phyloP scores from a whole-genome alignment of 352 stramenopile species.

The Bremia lactucae region DNA sequence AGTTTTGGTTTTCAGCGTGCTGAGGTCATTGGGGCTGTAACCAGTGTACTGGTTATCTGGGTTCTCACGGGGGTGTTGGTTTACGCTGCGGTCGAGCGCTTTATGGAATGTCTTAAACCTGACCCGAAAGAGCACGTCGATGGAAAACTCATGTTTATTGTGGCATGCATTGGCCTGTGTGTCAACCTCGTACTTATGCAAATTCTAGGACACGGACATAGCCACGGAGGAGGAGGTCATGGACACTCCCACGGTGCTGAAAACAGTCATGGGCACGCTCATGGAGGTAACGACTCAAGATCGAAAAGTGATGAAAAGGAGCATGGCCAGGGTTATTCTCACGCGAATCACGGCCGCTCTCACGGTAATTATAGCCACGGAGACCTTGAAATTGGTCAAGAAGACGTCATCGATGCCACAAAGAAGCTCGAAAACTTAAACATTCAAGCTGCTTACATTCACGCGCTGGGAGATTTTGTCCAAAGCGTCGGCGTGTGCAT shows the following conservation, averaged over 20 bases:
- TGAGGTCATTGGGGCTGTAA: constrained; percentile 91
- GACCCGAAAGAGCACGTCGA: constrained; percentile 84
- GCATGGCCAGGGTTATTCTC: constrained; percentile 17
- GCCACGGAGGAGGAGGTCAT: constrained; percentile 34
- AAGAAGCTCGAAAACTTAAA: constrained; percentile 89
- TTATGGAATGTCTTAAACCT: constrained; percentile 63
- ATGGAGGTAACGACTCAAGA: constrained; percentile 13
- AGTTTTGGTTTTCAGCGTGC: constrained; percentile 93
- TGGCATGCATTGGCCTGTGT: constrained; percentile 90
- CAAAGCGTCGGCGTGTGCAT: constrained; percentile 94
- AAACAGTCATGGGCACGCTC: constrained; percentile 19
- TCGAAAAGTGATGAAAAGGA: constrained; percentile 1
- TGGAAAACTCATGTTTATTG: constrained; percentile 94
- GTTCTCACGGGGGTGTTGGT: constrained; percentile 91
- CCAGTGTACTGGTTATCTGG: constrained; percentile 88
- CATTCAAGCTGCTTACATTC: constrained; percentile 93
- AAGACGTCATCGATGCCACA: constrained; percentile 12
- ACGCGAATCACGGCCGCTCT: constrained; percentile 19
- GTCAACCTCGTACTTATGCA: constrained; percentile 94
- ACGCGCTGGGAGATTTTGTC: constrained; percentile 95
- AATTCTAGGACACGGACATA: constrained; percentile 83
- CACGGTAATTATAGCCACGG: constrained; percentile 19
- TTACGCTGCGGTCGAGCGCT: constrained; percentile 87
- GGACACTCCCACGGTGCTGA: constrained; percentile 25
- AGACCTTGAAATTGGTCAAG: constrained; percentile 18